phyloP scores from a whole-genome alignment of 192 early-diverging fungal species.

The Jimgerdemannia lactiflua region DNA sequence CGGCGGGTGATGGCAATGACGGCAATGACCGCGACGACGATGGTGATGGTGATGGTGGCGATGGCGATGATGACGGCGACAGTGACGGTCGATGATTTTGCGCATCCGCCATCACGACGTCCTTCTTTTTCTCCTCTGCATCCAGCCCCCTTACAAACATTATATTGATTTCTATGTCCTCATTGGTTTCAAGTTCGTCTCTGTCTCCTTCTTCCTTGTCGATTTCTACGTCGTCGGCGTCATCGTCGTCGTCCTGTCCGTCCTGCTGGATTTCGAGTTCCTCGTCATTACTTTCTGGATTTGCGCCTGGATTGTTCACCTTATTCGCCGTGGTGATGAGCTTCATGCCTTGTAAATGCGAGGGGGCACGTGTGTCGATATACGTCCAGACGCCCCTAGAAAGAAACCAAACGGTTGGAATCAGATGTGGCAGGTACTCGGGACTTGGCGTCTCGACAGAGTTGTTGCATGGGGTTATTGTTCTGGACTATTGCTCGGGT shows the following conservation, averaged over 20 bases:
- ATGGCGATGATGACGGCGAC: too few relatives aligned
- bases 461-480: too few relatives aligned
- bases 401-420: background rate
- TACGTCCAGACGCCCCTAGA: constrained; percentile 2
- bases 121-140: background rate
- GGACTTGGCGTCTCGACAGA: too few relatives aligned
- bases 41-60: too few relatives aligned
- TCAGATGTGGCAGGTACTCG: background rate
- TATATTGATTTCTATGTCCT: background rate
- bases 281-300: constrained; percentile 21
- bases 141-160: background rate
- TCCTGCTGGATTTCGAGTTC: constrained; percentile 8
- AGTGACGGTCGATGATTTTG: background rate
- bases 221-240: constrained; percentile 9
- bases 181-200: constrained; percentile 1
- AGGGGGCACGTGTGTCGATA: constrained; percentile 23
- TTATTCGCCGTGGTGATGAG: background rate
- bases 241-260: constrained; percentile 8
- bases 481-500: too few relatives aligned
- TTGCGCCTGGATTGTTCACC: background rate
- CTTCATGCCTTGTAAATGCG: constrained; percentile 28
- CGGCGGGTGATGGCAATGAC: background rate
- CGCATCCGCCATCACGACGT: background rate
- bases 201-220: background rate
- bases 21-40: too few relatives aligned